A percentile compares a stretch with the other conserved stretches of the same genome.
Evolutionary conservation across 345 rosid genomes (phyloP).

Genomic region (Eucalyptus caleyi): DNA sequence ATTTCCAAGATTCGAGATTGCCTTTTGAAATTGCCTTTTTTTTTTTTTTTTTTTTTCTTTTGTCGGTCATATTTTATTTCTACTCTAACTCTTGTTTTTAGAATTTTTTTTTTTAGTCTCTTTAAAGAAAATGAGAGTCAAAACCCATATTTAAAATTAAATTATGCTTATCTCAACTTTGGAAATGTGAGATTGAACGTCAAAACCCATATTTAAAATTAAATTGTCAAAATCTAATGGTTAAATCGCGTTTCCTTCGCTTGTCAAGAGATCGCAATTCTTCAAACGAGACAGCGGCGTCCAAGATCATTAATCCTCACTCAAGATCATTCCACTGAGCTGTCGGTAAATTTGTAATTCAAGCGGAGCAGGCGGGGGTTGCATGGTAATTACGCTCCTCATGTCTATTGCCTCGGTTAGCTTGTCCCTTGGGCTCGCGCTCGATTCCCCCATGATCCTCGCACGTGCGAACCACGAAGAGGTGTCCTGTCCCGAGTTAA

Average conservation of each 20-base stretch:
- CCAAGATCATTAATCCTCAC: not conserved
- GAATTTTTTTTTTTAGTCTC: accelerated
- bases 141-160: accelerated
- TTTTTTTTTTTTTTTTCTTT: accelerated
- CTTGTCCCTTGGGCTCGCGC: not conserved
- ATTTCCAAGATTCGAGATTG: not conserved
- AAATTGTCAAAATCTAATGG: too few species aligned
- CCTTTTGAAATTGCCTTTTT: not conserved
- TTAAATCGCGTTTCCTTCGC: not conserved
- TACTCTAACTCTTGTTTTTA: accelerated
- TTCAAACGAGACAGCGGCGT: not conserved
- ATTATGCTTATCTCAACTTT: accelerated
- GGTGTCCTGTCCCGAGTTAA: not conserved
- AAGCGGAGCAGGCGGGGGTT: not conserved
- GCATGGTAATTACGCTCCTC: not conserved
- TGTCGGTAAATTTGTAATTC: not conserved
- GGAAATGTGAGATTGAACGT: accelerated
- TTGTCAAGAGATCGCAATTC: not conserved
- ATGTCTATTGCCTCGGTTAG: not conserved
- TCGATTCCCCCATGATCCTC: not conserved
- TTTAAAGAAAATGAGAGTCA: accelerated
- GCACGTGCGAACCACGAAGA: not conserved
- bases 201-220: too few species aligned
- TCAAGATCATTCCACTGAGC: not conserved
- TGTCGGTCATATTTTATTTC: accelerated